Conservation (phyloP, 495 filamentous ascomycete species). For the Lophiostoma macrostomum region DNA sequence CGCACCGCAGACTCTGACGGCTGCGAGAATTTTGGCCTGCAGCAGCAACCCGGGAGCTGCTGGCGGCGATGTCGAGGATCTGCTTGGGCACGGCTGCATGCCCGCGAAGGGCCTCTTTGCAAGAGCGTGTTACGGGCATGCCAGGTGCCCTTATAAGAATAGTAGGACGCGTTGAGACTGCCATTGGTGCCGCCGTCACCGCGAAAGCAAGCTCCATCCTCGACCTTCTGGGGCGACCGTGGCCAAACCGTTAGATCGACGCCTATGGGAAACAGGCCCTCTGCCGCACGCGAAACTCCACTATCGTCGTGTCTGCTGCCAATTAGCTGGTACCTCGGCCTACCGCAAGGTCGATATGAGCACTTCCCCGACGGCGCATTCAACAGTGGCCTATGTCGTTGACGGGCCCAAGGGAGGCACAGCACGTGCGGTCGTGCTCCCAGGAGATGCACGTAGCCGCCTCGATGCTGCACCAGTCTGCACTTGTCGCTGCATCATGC, state of each 20-base stretch:
- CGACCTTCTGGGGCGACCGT: slow-evolving; percentile 15
- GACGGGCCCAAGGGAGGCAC: slow-evolving; percentile 8
- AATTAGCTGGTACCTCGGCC: slow-evolving; percentile 13
- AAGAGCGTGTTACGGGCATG: neutral
- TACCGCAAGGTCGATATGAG: neutral
- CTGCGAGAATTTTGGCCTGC: neutral
- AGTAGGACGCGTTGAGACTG: slow-evolving; percentile 3
- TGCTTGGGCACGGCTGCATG: slow-evolving; percentile 33
- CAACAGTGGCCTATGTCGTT: neutral
- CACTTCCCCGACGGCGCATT: neutral
- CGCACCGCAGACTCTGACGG: neutral
- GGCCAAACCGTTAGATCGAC: neutral
- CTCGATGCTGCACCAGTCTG: slow-evolving; percentile 12
- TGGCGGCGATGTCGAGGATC: neutral
- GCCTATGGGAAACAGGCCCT: slow-evolving; percentile 4
- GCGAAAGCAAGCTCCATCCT: slow-evolving; percentile 13
- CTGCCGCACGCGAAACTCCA: neutral
- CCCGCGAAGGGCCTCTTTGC: slow-evolving; percentile 1
- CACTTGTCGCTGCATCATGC: slow-evolving; percentile 10
- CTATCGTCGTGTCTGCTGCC: slow-evolving; percentile 23
- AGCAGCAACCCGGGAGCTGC: neutral
- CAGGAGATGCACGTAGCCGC: slow-evolving; percentile 1
- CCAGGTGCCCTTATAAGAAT: neutral
- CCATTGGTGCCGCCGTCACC: slow-evolving; percentile 16
- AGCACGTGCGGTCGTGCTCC: slow-evolving; percentile 10